A percentile compares a stretch with the other conserved stretches of the same genome.
Evolutionary conservation across 2,329 filamentous ascomycete species (phyloP).

Genomic region (Exophiala bonariae): DNA sequence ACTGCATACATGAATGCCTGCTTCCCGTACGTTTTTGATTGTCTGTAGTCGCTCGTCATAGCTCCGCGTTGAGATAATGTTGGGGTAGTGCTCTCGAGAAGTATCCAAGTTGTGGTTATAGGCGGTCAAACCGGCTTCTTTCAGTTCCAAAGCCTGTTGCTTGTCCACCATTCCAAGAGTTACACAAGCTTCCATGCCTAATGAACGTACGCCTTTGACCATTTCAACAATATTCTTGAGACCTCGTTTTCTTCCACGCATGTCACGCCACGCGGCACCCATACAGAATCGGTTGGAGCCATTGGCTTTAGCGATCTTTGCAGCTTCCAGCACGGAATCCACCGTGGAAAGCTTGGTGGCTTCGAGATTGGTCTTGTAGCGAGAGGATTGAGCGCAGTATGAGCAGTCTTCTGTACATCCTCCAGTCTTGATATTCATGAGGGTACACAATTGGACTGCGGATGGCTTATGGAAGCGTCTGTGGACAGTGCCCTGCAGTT

Average conservation of each 20-base stretch:
- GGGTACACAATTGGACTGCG: conserved; percentile 85
- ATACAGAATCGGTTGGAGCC: conserved; percentile 93
- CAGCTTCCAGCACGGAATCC: conserved; percentile 76
- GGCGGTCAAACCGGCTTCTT: conserved; percentile 79
- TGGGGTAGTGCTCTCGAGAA: conserved; percentile 79
- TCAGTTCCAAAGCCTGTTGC: conserved; percentile 77
- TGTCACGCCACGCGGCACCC: conserved; percentile 92
- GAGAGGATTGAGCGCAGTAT: conserved; percentile 87
- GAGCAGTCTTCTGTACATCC: conserved; percentile 91
- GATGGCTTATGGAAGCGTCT: conserved; percentile 81
- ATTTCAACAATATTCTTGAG: conserved; percentile 83
- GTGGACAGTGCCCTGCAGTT: conserved; percentile 65
- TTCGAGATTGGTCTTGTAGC: conserved; percentile 74
- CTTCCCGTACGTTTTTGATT: conserved; percentile 75
- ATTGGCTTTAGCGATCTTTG: conserved; percentile 74
- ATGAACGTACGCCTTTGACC: conserved; percentile 74
- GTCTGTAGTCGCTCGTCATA: conserved; percentile 87
- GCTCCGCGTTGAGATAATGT: conserved; percentile 77
- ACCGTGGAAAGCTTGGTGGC: conserved; percentile 74
- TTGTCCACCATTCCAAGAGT: conserved; percentile 90
- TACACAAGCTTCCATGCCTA: conserved; percentile 93
- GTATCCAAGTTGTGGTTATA: conserved; percentile 97
- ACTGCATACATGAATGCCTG: conserved; percentile 86
- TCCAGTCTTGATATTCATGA: conserved; percentile 96
- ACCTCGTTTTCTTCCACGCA: conserved; percentile 83